A percentile compares a stretch with the other conserved stretches of the same genome.
Conservation (phyloP, 805 yeast genomes). For the Brettanomyces sp. region DNA sequence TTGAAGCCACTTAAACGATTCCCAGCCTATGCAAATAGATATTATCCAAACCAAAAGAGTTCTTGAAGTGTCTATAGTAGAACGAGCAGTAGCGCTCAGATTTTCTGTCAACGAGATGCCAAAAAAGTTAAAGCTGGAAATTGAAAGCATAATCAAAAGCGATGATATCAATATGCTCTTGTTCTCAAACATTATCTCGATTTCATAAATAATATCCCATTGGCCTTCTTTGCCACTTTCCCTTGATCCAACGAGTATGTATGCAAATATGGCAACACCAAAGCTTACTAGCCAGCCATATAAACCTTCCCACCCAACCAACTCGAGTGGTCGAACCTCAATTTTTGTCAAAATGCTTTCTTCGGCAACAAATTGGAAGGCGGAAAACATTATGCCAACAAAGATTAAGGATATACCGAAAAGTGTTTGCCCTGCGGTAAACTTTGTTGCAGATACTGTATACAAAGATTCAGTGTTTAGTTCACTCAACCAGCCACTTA, state of each 20-base stretch:
- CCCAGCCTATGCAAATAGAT: conserved; percentile 69
- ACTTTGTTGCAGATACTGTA: background rate
- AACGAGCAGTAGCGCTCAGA: conserved; percentile 67
- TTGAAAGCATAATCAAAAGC: conserved; percentile 58
- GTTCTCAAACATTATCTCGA: conserved; percentile 38
- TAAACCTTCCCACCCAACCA: conserved; percentile 70
- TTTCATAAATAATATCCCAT: conserved; percentile 46
- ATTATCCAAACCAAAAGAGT: conserved; percentile 69
- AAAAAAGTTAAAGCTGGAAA: conserved; percentile 61
- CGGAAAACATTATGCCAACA: conserved; percentile 58
- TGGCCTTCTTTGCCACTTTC: conserved; percentile 35
- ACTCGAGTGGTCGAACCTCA: conserved; percentile 47
- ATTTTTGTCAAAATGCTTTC: conserved; percentile 52
- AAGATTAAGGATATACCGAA: conserved; percentile 53
- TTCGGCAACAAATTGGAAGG: conserved; percentile 70
- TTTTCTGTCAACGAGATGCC: conserved; percentile 61
- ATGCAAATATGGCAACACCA: conserved; percentile 34
- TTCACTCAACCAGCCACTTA: conserved; percentile 43
- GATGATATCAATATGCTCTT: conserved; percentile 41
- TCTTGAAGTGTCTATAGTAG: conserved; percentile 71
- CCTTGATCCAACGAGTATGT: conserved; percentile 31
- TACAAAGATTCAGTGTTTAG: background rate
- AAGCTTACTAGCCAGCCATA: conserved; percentile 47
- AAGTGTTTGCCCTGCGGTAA: conserved; percentile 21
- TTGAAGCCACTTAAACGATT: conserved; percentile 52